A percentile compares a stretch with the other conserved stretches of the same genome.
Evolutionary conservation across 257 asterid species (phyloP).

Genomic region (Gynochthodes officinalis): DNA sequence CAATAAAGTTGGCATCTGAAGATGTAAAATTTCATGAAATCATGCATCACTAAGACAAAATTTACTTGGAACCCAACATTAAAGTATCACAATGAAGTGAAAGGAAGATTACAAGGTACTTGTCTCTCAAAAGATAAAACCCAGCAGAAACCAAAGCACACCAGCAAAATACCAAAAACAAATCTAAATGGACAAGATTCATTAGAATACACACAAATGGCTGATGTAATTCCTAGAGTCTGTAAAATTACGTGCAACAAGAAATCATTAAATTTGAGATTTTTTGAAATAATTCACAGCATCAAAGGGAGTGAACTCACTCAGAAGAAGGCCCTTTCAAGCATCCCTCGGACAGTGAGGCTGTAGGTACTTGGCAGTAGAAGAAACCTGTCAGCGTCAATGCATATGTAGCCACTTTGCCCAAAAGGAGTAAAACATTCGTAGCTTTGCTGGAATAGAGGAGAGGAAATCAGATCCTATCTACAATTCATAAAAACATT

Average conservation of each 20-base stretch:
- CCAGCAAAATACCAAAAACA: not conserved
- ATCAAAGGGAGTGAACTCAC: slow-evolving; percentile 47
- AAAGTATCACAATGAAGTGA: not conserved
- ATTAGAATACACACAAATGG: not conserved
- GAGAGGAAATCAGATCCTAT: slow-evolving; percentile 24
- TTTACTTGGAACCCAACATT: not conserved
- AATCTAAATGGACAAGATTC: not conserved
- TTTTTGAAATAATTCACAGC: not conserved
- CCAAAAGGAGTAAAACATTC: slow-evolving; percentile 75
- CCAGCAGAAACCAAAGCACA: not conserved
- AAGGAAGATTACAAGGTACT: not conserved
- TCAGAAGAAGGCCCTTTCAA: slow-evolving; percentile 48
- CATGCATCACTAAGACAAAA: not conserved
- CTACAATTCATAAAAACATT: not conserved
- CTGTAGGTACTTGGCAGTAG: slow-evolving; percentile 63
- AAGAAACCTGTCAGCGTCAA: slow-evolving; percentile 85
- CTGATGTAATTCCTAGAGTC: not conserved
- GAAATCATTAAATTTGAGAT: not conserved
- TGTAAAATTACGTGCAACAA: not conserved
- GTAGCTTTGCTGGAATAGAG: slow-evolving; percentile 70
- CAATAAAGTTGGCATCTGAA: not conserved
- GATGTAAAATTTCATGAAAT: not conserved
- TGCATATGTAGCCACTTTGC: slow-evolving; percentile 90
- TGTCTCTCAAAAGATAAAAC: not conserved
- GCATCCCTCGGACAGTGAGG: slow-evolving; percentile 48